Evolutionary conservation across 139 green algal genomes (phyloP), one percentile per base, ranked within the genome.

Genomic region (Chlamydomonas sp.): DNA sequence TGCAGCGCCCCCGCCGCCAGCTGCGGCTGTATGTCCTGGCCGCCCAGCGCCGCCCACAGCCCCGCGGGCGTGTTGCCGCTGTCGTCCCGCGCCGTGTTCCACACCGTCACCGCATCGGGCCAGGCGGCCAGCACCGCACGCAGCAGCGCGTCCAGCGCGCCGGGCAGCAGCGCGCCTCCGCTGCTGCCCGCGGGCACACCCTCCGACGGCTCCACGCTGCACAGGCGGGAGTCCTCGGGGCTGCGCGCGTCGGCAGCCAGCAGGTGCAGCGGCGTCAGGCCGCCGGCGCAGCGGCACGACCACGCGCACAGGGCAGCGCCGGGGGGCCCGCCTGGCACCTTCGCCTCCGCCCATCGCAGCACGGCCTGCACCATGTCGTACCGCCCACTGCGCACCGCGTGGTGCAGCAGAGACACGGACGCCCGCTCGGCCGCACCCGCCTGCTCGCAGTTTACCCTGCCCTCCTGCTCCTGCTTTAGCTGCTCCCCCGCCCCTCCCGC

Each of bases 191-290:
- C 31, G 31, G 31, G 31, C 31, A 49, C 31, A 49, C 31, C 31
- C 31, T 49, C 31, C 31, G 31, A 49, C 31, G 31, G 31, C 31
- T 49, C 31, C 31, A 49, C 31, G 31, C 31, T 49, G 31, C 31
- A 49, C 31, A 49, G 31, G 31, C 31, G 31, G n/a, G n/a, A n/a
- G n/a, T n/a, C n/a, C n/a, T n/a, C n/a, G n/a, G n/a, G n/a, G n/a
- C 4, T 76, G 12, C 12, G 4, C 1, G 72, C 82, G 17, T 79
- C 81, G 60, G 62, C 81, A 1, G 82, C 82, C 61, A 87, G 72
- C 1, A 87, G 15, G 82, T 87, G 82, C 72, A 87, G 82, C 61
- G 82, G 60, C 71, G 82, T 87, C 4, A 87, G 0, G 61, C 82
- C 72, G 14, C 2, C 62, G 9, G 60, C 9, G 61, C 60, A 62